Percentiles rank a stretch among this genome's conserved stretches.
Evolutionary conservation across 768 basidiomycete genomes (phyloP).

Genomic region (Mycena maculata): DNA sequence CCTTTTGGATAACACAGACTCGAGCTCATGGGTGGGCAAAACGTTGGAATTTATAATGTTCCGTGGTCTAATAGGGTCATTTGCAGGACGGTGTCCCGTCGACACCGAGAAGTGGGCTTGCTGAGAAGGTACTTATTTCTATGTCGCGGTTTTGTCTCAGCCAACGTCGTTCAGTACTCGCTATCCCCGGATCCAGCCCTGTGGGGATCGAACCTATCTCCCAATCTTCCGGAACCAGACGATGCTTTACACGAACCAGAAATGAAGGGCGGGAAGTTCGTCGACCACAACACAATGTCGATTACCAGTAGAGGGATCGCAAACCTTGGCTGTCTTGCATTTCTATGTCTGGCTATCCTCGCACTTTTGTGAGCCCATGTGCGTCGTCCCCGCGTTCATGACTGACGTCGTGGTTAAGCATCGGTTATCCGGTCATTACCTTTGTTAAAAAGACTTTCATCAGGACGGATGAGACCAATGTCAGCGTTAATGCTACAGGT

Average conservation of each 20-base stretch:
- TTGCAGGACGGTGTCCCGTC: background rate
- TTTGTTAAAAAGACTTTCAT: conserved; percentile 58
- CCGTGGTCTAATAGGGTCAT: too few relatives aligned
- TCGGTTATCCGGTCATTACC: conserved; percentile 70
- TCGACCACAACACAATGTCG: conserved; percentile 71
- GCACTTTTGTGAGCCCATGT: conserved; percentile 65
- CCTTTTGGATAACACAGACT: background rate
- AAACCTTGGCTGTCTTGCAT: conserved; percentile 77
- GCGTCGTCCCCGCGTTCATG: background rate
- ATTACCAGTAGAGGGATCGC: conserved; percentile 65
- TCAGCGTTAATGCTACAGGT: conserved; percentile 81
- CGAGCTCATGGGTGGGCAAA: conserved; percentile 6
- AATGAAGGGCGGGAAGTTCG: conserved; percentile 67
- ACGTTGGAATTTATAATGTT: too few relatives aligned
- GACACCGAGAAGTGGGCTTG: conserved; percentile 8
- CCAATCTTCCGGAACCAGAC: conserved; percentile 67
- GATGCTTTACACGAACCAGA: conserved; percentile 80
- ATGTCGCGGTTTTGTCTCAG: background rate
- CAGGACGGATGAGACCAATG: conserved; percentile 67
- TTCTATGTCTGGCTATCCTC: conserved; percentile 65
- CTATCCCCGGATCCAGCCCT: conserved; percentile 76
- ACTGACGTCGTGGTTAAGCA: conserved; percentile 48
- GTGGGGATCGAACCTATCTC: conserved; percentile 77
- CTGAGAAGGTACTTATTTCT: conserved; percentile 25
- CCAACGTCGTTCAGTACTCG: conserved; percentile 63